Conservation (phyloP, 257 asterid genomes). For the Rehmannia glutinosa region DNA sequence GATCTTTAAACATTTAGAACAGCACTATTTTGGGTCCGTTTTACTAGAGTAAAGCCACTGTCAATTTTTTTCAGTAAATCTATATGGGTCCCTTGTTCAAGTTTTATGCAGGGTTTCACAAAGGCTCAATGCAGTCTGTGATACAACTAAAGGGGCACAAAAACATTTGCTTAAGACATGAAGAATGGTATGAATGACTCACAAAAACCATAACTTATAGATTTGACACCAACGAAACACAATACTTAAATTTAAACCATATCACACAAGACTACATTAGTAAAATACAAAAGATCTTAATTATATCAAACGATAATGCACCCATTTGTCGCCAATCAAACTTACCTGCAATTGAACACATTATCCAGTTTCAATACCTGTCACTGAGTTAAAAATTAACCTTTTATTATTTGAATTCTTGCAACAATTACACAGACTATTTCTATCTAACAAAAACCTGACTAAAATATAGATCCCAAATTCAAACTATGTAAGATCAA, state of each 20-base stretch:
- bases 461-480: background rate
- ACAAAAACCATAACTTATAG: background rate
- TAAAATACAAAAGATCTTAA: background rate
- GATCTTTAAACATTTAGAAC: constrained; percentile 6
- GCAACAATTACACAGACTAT: background rate
- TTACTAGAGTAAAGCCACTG: background rate
- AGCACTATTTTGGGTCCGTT: background rate
- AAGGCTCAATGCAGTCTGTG: background rate
- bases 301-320: background rate
- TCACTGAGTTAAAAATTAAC: background rate
- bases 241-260: background rate
- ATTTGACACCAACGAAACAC: background rate
- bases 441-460: background rate
- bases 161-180: background rate
- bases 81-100: background rate
- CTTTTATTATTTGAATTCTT: background rate
- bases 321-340: no score
- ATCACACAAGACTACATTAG: background rate
- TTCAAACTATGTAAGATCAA: background rate
- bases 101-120: background rate
- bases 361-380: background rate
- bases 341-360: background rate
- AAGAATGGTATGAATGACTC: background rate
- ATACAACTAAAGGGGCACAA: background rate
- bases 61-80: background rate